Percentiles rank a stretch among this genome's conserved stretches.
These are phyloP conservation scores for Cordyceps cicadae DNA, from an alignment of 2,329 filamentous ascomycete species.

Conservation along the genomic window DNA sequence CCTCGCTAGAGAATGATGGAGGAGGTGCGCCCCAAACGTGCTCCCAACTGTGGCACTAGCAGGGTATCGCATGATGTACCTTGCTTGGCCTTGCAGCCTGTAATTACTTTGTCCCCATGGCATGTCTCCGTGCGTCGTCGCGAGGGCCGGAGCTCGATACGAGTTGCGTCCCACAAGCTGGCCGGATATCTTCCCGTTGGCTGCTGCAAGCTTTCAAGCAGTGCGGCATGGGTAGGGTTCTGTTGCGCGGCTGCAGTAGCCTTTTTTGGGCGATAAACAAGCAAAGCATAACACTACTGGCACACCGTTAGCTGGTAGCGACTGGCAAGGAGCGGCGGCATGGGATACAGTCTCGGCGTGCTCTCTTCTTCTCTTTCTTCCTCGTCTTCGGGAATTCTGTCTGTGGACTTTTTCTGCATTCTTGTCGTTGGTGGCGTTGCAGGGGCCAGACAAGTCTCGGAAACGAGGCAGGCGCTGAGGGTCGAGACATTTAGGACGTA, in stretches of 20 bases:
- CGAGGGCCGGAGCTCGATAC: not conserved
- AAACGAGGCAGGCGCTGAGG: not conserved
- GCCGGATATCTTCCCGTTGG: conserved; percentile 13
- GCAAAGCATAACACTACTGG: not conserved
- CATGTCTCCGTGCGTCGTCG: not conserved
- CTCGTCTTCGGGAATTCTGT: too few species aligned
- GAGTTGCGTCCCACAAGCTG: conserved; percentile 5
- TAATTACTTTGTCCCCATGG: conserved; percentile 7
- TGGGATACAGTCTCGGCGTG: not conserved
- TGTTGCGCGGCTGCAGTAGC: conserved; percentile 9
- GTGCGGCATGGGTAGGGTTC: not conserved
- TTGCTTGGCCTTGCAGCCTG: conserved; percentile 1
- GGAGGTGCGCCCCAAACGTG: conserved; percentile 5
- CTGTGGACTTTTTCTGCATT: not conserved
- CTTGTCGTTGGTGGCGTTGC: not conserved
- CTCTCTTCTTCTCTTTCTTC: not conserved
- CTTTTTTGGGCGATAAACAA: conserved; percentile 5
- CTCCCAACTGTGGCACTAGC: not conserved
- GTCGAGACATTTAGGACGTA: conserved; percentile 3
- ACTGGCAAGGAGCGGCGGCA: not conserved
- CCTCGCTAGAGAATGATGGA: not conserved
- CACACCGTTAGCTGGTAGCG: not conserved
- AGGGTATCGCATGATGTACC: conserved; percentile 1
- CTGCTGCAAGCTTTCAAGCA: not conserved
- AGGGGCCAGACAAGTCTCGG: conserved; percentile 1